Conservation (phyloP, 1,284 basidiomycete genomes). For the Ustilago loliicola region DNA sequence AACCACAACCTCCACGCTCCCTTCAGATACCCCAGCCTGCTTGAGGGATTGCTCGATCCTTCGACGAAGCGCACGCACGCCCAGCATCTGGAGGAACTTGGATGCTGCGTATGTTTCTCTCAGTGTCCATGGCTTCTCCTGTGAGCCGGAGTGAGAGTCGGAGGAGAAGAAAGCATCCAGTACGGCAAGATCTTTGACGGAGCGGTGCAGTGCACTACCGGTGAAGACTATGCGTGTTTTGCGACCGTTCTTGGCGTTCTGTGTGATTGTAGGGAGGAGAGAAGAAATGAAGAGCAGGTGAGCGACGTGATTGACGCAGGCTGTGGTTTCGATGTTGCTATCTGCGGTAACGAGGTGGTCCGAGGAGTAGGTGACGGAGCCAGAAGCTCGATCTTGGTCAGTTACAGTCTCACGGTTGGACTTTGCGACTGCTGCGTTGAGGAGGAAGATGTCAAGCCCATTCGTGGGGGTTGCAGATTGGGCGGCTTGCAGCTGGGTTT, state of each 20-base stretch:
- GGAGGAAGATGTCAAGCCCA: slow-evolving; percentile 40
- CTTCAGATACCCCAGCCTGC: background rate
- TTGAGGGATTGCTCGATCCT: slow-evolving; percentile 17
- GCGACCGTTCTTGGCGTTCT: slow-evolving; percentile 29
- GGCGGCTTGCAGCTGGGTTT: slow-evolving; percentile 14
- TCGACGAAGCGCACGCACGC: slow-evolving; percentile 45
- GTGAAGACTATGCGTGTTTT: slow-evolving; percentile 55
- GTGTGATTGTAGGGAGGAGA: slow-evolving; percentile 28
- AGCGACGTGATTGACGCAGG: slow-evolving; percentile 52
- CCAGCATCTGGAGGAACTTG: slow-evolving; percentile 56
- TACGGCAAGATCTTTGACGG: slow-evolving; percentile 25
- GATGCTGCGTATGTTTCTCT: slow-evolving; percentile 47
- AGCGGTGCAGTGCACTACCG: slow-evolving; percentile 46
- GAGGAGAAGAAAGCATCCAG: slow-evolving; percentile 36
- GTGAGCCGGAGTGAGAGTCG: slow-evolving; percentile 9
- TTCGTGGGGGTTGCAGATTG: background rate
- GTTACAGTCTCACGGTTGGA: slow-evolving; percentile 17
- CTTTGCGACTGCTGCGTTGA: slow-evolving; percentile 55
- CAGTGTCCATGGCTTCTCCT: slow-evolving; percentile 32
- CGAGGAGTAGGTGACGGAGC: slow-evolving; percentile 4
- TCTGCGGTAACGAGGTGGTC: slow-evolving; percentile 32
- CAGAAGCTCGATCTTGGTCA: slow-evolving; percentile 23
- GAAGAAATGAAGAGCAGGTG: slow-evolving; percentile 49
- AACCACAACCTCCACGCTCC: slow-evolving; percentile 34
- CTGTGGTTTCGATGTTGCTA: slow-evolving; percentile 42